Conservation (phyloP, 345 rosid species). For the thale cress (Arabidopsis thaliana) region TAIR10.1 NC_003074.8:8476501-8477000, state of each 20-base stretch:
- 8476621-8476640: neutral
- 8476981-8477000: conserved; percentile 65
- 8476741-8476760: conserved; percentile 19
- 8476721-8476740: conserved; percentile 1
- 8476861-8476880: conserved; percentile 64
- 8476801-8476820: neutral
- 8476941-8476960: conserved; percentile 74
- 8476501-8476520: too few relatives aligned
- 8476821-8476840: conserved; percentile 57
- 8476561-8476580: neutral
- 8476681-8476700: conserved; percentile 18
- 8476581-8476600: neutral
- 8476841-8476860: conserved; percentile 77
- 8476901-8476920: conserved; percentile 90
- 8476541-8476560: neutral
- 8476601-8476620: neutral
- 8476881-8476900: conserved; percentile 76
- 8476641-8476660: neutral
- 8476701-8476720: conserved; percentile 26
- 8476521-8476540: too few relatives aligned
- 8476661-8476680: neutral
- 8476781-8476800: neutral
- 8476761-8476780: conserved; percentile 29
- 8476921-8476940: conserved; percentile 72
- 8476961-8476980: conserved; percentile 85